These are phyloP conservation scores for Arxiozyma telluris DNA, from an alignment of 1,139 yeast genomes.

Conservation along the genomic window DNA sequence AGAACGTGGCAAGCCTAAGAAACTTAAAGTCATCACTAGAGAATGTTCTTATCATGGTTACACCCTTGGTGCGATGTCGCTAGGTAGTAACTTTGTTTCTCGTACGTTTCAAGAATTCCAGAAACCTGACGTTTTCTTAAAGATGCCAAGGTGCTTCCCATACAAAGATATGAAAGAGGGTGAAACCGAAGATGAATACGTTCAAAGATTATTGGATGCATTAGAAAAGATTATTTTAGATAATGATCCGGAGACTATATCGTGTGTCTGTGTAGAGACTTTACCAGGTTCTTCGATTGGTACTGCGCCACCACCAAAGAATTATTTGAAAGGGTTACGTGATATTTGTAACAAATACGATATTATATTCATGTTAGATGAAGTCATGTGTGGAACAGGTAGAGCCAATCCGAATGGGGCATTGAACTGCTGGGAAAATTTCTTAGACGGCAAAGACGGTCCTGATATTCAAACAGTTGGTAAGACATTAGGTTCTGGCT, in stretches of 20 bases:
- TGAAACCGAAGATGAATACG: constrained; percentile 44
- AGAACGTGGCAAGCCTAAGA: constrained; percentile 42
- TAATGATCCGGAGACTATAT: constrained; percentile 46
- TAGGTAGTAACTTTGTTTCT: constrained; percentile 34
- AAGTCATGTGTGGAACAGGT: constrained; percentile 62
- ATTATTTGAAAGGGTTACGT: constrained; percentile 47
- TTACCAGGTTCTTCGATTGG: constrained; percentile 53
- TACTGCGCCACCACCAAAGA: constrained; percentile 47
- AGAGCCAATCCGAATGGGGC: constrained; percentile 37
- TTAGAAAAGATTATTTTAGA: constrained; percentile 42
- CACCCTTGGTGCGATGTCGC: constrained; percentile 46
- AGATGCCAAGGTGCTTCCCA: constrained; percentile 38
- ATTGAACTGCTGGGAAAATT: constrained; percentile 47
- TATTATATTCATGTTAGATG: constrained; percentile 48
- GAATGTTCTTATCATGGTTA: constrained; percentile 51
- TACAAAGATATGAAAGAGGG: constrained; percentile 41
- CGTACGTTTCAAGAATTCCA: constrained; percentile 33
- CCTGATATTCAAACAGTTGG: constrained; percentile 58
- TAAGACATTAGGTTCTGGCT: constrained; percentile 57
- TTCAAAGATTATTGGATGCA: constrained; percentile 37
- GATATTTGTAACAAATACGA: constrained; percentile 51
- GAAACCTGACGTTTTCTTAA: constrained; percentile 19
- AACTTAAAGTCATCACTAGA: constrained; percentile 46
- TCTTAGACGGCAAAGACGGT: constrained; percentile 38
- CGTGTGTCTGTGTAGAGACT: constrained; percentile 47